Evolutionary conservation across 768 basidiomycete genomes (phyloP), one percentile per base, ranked within the genome.

Genomic region (Bullera alba): DNA sequence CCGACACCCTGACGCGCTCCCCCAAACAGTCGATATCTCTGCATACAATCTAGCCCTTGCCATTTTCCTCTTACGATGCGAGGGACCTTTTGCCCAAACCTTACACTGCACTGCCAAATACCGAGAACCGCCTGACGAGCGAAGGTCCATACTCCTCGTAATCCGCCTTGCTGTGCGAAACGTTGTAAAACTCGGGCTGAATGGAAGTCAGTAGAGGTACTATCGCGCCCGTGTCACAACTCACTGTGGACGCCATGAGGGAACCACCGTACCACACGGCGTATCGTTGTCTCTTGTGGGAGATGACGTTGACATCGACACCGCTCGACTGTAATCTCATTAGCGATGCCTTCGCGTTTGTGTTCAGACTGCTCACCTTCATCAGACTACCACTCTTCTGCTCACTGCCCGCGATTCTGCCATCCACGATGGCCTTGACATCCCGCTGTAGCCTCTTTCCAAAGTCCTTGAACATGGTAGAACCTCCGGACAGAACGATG

Each of bases 211-310:
- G 29, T 4, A 19, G 42, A 34, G 8, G 8, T 8, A 34, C 32
- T n/a, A 8, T 8, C 10, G 2, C 4, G 32, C 8, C 8, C 8
- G 38, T 39, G 12, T 10, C 8, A 34, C 26, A 16, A 10, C 83
- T 74, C 58, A 92, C 89, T 61, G 93, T 78, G 46, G 89, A 91
- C 4, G 92, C 95, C 54, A 97, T 79, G 29, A 97, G 79, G 5
- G 87, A 91, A 23, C 95, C 95, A 63, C 95, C 95, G 64, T 87
- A 97, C 95, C 95, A 99, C 26, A 97, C 95, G 17, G 95, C 95
- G 65, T 73, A 91, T 79, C 91, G 80, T 77, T 97, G 93, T 51
- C 89, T 84, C 76, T 96, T 96, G 79, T 99, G 95, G 7, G 86
- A 87, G 68, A 97, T 95, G 65, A 99, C 93, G 54, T 99, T 92